These are phyloP conservation scores for Vaccinium corymbosum DNA, from an alignment of 148 eudicot genomes.

Conservation along the genomic window DNA sequence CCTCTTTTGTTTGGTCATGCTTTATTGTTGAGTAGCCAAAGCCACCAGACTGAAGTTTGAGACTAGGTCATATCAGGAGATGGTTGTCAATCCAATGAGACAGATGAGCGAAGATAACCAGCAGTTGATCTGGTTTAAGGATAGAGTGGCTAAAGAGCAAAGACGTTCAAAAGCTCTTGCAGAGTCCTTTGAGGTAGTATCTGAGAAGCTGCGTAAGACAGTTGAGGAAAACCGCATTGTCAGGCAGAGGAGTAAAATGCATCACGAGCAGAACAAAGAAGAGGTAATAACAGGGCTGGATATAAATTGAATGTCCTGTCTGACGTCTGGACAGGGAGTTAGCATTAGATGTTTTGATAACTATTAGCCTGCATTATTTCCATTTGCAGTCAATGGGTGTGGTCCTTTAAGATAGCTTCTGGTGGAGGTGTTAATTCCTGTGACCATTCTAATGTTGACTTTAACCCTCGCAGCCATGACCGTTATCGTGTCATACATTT, in stretches of 20 bases:
- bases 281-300: constrained; percentile 39
- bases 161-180: constrained; percentile 43
- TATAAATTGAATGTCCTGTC: neutral
- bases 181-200: constrained; percentile 38
- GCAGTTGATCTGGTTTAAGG: constrained; percentile 49
- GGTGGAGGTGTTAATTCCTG: neutral
- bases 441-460: neutral
- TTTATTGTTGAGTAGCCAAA: constrained; percentile 40
- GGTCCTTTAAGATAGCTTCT: neutral
- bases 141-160: constrained; percentile 49
- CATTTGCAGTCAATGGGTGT: neutral
- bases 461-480: neutral
- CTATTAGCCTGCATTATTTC: neutral
- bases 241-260: constrained; percentile 47
- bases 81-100: constrained; percentile 50
- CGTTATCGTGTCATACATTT: neutral
- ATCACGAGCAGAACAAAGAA: constrained; percentile 52
- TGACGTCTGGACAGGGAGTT: neutral
- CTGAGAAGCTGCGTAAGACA: constrained; percentile 48
- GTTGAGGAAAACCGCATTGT: constrained; percentile 48
- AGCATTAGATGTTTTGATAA: neutral
- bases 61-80: constrained; percentile 54
- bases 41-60: constrained; percentile 56
- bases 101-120: constrained; percentile 86
- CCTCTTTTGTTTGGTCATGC: neutral